Conservation (phyloP, 192 early-diverging fungal genomes). For the Fimicolochytrium jonesii region DNA sequence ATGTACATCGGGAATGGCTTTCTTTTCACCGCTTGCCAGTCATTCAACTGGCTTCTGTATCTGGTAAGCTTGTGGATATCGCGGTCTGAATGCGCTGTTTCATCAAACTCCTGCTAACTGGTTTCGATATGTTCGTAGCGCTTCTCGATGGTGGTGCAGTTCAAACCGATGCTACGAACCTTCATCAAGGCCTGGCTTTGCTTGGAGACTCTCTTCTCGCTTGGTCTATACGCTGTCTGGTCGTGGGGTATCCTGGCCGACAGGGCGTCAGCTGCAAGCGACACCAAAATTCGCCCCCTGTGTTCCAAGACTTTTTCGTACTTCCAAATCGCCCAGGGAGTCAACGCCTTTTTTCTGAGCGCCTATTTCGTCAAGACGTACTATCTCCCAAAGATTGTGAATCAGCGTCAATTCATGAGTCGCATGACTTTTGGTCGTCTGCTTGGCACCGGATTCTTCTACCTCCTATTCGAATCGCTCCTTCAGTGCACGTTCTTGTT, state of each 20-base stretch:
- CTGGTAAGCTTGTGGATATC: background rate
- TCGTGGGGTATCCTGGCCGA: background rate
- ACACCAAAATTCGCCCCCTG: too few relatives aligned
- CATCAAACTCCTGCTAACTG: background rate
- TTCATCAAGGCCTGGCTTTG: conserved; percentile 5
- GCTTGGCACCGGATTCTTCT: background rate
- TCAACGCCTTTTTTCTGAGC: conserved; percentile 4
- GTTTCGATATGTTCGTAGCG: background rate
- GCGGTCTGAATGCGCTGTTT: background rate
- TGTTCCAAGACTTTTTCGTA: conserved; percentile 1
- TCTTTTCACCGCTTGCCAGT: background rate
- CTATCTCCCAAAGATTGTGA: conserved; percentile 9
- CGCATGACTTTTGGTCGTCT: background rate
- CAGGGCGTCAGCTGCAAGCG: too few relatives aligned
- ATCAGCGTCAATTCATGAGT: background rate
- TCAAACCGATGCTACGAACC: background rate
- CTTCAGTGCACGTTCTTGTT: conserved; percentile 2
- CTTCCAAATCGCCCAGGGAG: conserved; percentile 7
- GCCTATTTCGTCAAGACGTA: conserved; percentile 15
- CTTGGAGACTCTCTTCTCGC: background rate
- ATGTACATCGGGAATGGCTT: conserved; percentile 10
- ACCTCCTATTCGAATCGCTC: conserved; percentile 7
- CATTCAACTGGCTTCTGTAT: conserved; percentile 23
- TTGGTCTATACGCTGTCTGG: conserved; percentile 10
- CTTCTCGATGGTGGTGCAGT: conserved; percentile 18